These are phyloP conservation scores for Rosa hybrid DNA, from an alignment of 331 rosid species.

Conservation along the genomic window DNA sequence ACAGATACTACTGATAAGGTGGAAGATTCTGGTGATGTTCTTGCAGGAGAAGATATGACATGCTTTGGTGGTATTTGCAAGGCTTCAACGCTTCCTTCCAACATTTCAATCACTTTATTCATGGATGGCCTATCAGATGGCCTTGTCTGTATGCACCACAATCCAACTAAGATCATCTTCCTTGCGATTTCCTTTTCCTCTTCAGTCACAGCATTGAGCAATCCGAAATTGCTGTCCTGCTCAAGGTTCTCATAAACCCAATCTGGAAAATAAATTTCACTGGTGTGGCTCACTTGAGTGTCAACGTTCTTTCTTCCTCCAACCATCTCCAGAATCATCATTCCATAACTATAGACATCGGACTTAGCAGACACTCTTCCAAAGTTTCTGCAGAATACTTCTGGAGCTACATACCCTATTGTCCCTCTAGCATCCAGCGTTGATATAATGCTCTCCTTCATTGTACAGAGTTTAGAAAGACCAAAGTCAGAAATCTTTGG, in stretches of 20 bases:
- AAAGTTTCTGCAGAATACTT: slow-evolving; percentile 30
- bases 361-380: slow-evolving; percentile 45
- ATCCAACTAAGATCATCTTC: slow-evolving; percentile 39
- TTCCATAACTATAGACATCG: slow-evolving; percentile 50
- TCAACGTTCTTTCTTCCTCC: slow-evolving; percentile 36
- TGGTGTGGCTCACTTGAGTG: slow-evolving; percentile 12
- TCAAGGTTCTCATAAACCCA: slow-evolving; percentile 35
- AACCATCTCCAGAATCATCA: slow-evolving; percentile 45
- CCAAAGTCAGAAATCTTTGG: slow-evolving; percentile 28
- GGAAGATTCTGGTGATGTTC: slow-evolving; percentile 19
- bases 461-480: slow-evolving; percentile 33
- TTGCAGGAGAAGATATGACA: slow-evolving; percentile 26
- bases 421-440: slow-evolving; percentile 43
- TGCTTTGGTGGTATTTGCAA: slow-evolving; percentile 48
- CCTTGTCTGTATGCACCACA: slow-evolving; percentile 53
- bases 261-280: slow-evolving; percentile 39
- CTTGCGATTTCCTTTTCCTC: slow-evolving; percentile 36
- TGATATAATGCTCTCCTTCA: slow-evolving; percentile 33
- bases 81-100: slow-evolving; percentile 36
- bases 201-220: not conserved
- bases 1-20: not conserved
- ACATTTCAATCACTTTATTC: slow-evolving; percentile 34
- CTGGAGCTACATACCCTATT: slow-evolving; percentile 45
- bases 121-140: slow-evolving; percentile 46
- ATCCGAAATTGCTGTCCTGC: not conserved